Evolutionary conservation across 2,329 filamentous ascomycete species (phyloP), one percentile per base, ranked within the genome.

Genomic region (Xylariaceae sp.): DNA sequence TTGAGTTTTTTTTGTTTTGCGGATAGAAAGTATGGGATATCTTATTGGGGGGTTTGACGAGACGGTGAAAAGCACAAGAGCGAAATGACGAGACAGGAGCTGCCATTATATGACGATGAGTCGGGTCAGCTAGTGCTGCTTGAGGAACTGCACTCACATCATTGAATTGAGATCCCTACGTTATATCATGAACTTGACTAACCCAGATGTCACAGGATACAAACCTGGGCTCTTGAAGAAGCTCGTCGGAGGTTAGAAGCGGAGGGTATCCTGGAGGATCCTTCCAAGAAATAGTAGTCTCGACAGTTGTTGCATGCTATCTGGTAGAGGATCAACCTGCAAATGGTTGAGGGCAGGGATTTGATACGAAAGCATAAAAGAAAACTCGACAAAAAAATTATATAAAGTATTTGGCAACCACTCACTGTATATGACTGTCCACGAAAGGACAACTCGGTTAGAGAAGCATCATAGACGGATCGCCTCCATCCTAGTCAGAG

Each of bases 161-260:
- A n/a, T n/a, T n/a, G n/a, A n/a, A n/a, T n/a, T n/a, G n/a, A n/a
- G n/a, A n/a, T n/a, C n/a, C n/a, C n/a, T n/a, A n/a, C n/a, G n/a
- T 26, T 26, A 6, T 11, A 26, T 6, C 22, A 11, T 6, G 11
- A 26, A 26, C 22, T 6, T 6, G 22, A 6, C 11, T 6, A 26
- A 6, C 6, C 22, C 22, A 26, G 22, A 26, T 26, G 6, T 26
- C 17, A 47, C 58, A 98, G 93, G 67, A 96, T 98, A 81, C 93
- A 97, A 75, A 97, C 91, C 41, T 98, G 93, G 93, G 93, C 93
- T 49, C 81, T 98, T 33, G 93, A 98, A 71, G 93, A 98, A 73
- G 93, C 93, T 39, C 81, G 93, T 62, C 81, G 93, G 73, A 80
- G 93, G 73, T 82, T 98, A 78, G 93, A 98, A 73, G 86, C 83